Base-by-base conservation (phyloP, 108 stramenopile species). In the Discostella stelligeroides region DNA sequence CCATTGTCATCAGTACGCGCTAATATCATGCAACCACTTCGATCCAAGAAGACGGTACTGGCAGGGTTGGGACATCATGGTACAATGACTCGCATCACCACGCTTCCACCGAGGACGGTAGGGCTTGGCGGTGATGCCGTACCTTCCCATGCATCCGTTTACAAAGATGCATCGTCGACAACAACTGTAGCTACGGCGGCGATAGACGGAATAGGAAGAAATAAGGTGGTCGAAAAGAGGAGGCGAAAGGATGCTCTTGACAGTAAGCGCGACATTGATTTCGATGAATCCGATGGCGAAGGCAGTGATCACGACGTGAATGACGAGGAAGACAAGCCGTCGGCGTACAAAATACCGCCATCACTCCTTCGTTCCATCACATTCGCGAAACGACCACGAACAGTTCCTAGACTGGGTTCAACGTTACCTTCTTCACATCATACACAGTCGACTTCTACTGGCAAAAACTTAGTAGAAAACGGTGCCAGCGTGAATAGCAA, bases 71-170 rank as follows among this genome's bases (percentile, higher is more conserved):
- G n/a, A 49, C 62, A 12, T 63, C 59, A 14, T 10, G 21, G 37
- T 7, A 58, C 20, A 27, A n/a, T 14, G 23, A 38, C 42, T 68
- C 23, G 42, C 68, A 15, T 23, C 66, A 23, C 67, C 57, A 34
- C 34, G 3, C 34, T 34, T 34, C 34, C 34, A 6, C 34, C 34
- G 34, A 34, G 34, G 34, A 6, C 6, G 6, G 34, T 34, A 34
- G 34, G 34, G 34, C 53, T 14, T 0, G 5, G 28, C 48, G 11
- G 6, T 49, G 48, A 49, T 29, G 53, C 24, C 5, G 25, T 8
- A 54, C 13, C 28, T 28, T 54, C 34, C 34, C 34, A 34, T 34
- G 34, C 34, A 34, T 34, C 34, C 5, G 34, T 34, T 3, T 34
- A 6, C 34, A 3, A 34, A 34, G 3, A 3, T 34, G 34, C 20